phyloP scores from a whole-genome alignment of 352 stramenopile species.

The Globisporangium spinosum region DNA sequence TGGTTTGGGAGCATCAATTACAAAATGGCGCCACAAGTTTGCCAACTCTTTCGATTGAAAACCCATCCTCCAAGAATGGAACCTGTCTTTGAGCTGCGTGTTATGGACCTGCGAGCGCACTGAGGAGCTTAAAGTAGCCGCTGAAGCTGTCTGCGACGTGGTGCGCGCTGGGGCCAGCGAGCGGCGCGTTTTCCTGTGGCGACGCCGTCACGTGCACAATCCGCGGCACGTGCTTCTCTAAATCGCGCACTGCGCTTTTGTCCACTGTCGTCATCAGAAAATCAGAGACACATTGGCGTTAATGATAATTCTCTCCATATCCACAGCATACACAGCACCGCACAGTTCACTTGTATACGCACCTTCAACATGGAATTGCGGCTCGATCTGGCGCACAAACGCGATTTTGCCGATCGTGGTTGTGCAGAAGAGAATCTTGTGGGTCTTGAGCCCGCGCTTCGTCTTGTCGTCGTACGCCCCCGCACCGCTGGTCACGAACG shows the following conservation, averaged over 20 bases:
- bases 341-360: conserved; percentile 2
- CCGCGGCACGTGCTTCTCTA: conserved; percentile 76
- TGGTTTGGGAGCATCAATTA: neutral
- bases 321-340: neutral
- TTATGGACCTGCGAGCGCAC: conserved; percentile 19
- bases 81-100: neutral
- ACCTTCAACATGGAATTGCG: conserved; percentile 83
- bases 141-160: conserved; percentile 66
- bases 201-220: conserved; percentile 56
- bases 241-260: conserved; percentile 39
- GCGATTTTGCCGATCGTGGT: conserved; percentile 74
- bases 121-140: conserved; percentile 65
- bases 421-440: conserved; percentile 84
- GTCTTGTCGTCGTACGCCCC: conserved; percentile 22
- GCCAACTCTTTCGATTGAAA: neutral
- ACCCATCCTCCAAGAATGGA: neutral
- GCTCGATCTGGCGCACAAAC: conserved; percentile 86
- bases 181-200: conserved; percentile 20
- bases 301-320: neutral
- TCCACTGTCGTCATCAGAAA: conserved; percentile 37
- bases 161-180: conserved; percentile 31
- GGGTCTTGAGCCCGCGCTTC: conserved; percentile 37
- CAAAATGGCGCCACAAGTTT: neutral
- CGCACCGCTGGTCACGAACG: conserved; percentile 34
- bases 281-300: conserved; percentile 7